Base-by-base conservation (phyloP, 495 filamentous ascomycete species). In the Neurospora sp. region DNA sequence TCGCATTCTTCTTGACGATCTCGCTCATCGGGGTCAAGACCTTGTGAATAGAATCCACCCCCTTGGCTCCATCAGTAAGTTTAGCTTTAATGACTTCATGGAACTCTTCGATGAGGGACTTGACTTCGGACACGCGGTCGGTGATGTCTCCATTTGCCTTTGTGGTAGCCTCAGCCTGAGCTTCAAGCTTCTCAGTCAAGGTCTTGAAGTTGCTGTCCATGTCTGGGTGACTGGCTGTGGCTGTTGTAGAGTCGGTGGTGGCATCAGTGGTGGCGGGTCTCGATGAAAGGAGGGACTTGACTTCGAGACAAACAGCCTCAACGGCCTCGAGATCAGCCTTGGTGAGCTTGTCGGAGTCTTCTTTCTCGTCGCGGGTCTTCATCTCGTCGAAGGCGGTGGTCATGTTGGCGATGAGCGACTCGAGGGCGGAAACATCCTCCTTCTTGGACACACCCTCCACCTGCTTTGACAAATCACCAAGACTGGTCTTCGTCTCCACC, bases 291-390 rank as follows among this genome's bases (percentile, higher is more conserved):
- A 91, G 86, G 7, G 88, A 85, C 80, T 94, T 96, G 79, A 94
- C 89, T 62, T 97, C 94, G 48, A 90, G 89, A 72, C 93, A 92
- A 74, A 94, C 87, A 3, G 91, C 87, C 73, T 92, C 92, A 9
- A 97, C 87, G 0, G 90, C 89, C 72, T 94, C 92, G 35, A 97
- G 81, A 75, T 96, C 92, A 0, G 88, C 88, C 80, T 94, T 96
- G 72, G 89, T 91, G 69, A 94, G 83, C 75, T 86, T 90, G 70
- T 93, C 90, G 1, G 85, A 81, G 31, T 86, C 85, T 16, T 90
- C 88, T 16, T 88, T 89, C 42, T 92, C 90, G 38, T 88, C 84
- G 16, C 86, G 81, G 23, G 89, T 88, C 77, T 92, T 95, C 76
- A 96, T 83, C 74, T 95, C 93, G 39, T 95, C 93, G 6, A 97